Evolutionary conservation across 2,329 filamentous ascomycete genomes (phyloP).

Genomic region (Aureobasidium subglaciale): DNA sequence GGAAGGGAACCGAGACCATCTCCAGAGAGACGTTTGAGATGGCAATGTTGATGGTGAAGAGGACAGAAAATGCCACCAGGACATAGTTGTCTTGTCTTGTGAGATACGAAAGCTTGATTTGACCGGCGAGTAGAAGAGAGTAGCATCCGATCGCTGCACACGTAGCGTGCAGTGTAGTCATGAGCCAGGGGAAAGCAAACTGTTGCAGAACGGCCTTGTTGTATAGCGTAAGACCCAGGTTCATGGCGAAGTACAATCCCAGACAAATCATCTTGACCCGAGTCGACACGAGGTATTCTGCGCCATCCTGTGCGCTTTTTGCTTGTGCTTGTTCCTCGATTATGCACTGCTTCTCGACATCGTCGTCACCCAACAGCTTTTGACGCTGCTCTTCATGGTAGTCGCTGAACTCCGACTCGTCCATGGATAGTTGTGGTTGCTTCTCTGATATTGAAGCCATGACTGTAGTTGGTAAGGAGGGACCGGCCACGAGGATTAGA

Average conservation of each 20-base stretch:
- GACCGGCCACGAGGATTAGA: background rate
- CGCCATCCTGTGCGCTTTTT: slow-evolving; percentile 11
- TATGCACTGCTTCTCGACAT: slow-evolving; percentile 9
- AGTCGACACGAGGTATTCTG: slow-evolving; percentile 15
- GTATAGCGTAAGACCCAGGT: slow-evolving; percentile 48
- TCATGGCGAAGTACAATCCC: slow-evolving; percentile 43
- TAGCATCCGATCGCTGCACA: slow-evolving; percentile 52
- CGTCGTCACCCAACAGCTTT: slow-evolving; percentile 6
- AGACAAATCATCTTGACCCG: slow-evolving; percentile 14
- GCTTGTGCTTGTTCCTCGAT: background rate
- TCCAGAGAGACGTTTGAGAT: slow-evolving; percentile 57
- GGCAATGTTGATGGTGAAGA: slow-evolving; percentile 59
- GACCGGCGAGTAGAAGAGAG: slow-evolving; percentile 39
- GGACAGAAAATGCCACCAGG: slow-evolving; percentile 52
- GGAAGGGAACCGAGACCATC: slow-evolving; percentile 58
- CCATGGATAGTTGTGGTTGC: background rate
- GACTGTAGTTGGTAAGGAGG: background rate
- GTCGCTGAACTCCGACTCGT: slow-evolving; percentile 8
- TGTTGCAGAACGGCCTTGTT: slow-evolving; percentile 49
- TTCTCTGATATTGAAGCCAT: slow-evolving; percentile 8
- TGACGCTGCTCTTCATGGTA: background rate
- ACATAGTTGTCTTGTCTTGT: slow-evolving; percentile 47
- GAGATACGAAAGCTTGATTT: slow-evolving; percentile 48
- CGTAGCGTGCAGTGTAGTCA: slow-evolving; percentile 53
- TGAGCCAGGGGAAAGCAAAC: slow-evolving; percentile 55